Evolutionary conservation across 139 green algal genomes (phyloP), one percentile per base, ranked within the genome.

Genomic region (Ostreobium quekettii): DNA sequence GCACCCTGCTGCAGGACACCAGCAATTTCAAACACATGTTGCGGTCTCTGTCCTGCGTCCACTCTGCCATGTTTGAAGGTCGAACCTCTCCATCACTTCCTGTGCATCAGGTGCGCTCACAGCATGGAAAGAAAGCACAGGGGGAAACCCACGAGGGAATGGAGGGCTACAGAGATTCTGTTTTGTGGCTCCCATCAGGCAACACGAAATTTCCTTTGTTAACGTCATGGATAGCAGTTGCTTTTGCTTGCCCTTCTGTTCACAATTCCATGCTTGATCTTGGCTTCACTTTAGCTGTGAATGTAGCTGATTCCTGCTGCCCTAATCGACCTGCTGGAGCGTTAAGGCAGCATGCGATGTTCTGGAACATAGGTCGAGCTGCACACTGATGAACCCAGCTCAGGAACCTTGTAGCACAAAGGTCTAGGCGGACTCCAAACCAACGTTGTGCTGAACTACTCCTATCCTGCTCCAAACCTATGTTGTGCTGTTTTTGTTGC

Each of bases 161-260:
- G 30, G 37, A 56, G 36, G 26, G 22, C n/a, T 48, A 32, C 35
- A 68, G 24, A 48, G n/a, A 56, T 68, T 68, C 61, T 56, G 42
- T 4, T 65, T 65, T 39, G n/a, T n/a, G n/a, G n/a, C n/a, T n/a
- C n/a, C n/a, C 42, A 53, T 11, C 42, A 11, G 19, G 42, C 11
- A 53, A 26, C 42, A 53, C 19, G 11, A 19, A 53, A 53, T 11
- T 53, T 53, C 22, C 28, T 65, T 32, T 65, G 33, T 35, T 42
- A 32, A 65, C 8, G 42, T 48, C 28, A 65, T 65, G 8, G 33
- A 48, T 35, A 48, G 58, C 29, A 32, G 47, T 32, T 19, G 33
- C 11, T 46, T 11, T 39, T 11, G 5, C 15, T 35, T 65, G 29
- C 58, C 47, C 6, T 11, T 37, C 58, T 28, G 33, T 48, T 8